Base-by-base conservation (phyloP, 495 filamentous ascomycete species). In the Penicillium dipodomyicola region DNA sequence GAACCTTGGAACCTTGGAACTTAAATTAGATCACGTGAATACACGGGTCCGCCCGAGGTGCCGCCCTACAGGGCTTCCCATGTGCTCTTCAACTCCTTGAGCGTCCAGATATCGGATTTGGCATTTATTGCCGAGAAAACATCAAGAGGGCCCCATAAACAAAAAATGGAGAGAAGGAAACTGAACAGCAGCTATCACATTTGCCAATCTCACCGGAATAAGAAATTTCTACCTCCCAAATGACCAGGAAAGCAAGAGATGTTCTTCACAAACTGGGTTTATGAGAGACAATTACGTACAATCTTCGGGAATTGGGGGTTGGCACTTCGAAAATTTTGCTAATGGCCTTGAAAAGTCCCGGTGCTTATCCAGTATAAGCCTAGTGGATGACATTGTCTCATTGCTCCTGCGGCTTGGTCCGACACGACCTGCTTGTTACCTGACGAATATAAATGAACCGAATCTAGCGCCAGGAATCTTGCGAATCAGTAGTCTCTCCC, bases 341-440 rank as follows among this genome's bases (percentile, higher is more conserved):
- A 14, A 11, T 10, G 12, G 43, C 14, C 25, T 17, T n/a, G 12
- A 11, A 25, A 50, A 17, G 14, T n/a, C 39, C 11, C 5, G 22
- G 20, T 51, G 49, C 49, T 51, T 40, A 17, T 51, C 35, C 33
- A n/a, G 49, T 40, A 51, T 11, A 51, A 51, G 49, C 33, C 49
- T 51, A 51, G 49, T 22, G 35, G 33, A 37, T 12, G 20, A 0
- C 14, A 39, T 29, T 39, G 49, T 25, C 22, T 51, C 12, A 20
- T 48, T 25, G 14, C 29, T 15, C 7, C 12, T 51, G 19, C 49
- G 49, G 49, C 33, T 51, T 51, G 22, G 49, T 35, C 35, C 49
- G 49, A 29, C 35, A 15, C 22, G 15, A 12, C 33, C 15, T 20
- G 17, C 11, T 17, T 48, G 12, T n/a, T 11, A 41, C 49, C 41